A percentile compares a stretch with the other conserved stretches of the same genome.
phyloP scores from a whole-genome alignment of 2,329 filamentous ascomycete species.

The Aspergillus sp. region DNA sequence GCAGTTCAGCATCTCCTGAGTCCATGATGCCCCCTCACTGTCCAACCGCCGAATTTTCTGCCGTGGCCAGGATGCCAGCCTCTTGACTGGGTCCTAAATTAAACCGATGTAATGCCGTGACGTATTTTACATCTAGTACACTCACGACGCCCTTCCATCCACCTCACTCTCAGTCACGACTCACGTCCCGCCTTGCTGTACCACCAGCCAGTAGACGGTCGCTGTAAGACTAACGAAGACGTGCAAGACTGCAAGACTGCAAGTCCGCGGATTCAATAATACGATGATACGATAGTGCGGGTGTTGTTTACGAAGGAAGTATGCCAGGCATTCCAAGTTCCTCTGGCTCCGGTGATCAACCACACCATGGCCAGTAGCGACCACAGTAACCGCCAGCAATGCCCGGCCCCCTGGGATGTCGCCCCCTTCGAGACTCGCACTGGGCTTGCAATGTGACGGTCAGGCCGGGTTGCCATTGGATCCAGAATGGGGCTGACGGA shows the following conservation, averaged over 20 bases:
- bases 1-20: background rate
- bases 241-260: no score
- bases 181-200: background rate
- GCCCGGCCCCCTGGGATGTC: slow-evolving; percentile 20
- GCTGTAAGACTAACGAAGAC: no score
- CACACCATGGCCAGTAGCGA: slow-evolving; percentile 24
- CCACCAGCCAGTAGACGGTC: background rate
- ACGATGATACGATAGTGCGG: background rate
- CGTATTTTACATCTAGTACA: background rate
- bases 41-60: slow-evolving; percentile 15
- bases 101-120: background rate
- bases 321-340: slow-evolving; percentile 4
- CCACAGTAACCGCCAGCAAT: slow-evolving; percentile 16
- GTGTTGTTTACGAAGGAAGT: background rate
- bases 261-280: background rate
- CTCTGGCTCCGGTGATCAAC: slow-evolving; percentile 27
- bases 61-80: slow-evolving; percentile 1
- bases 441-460: slow-evolving; percentile 33
- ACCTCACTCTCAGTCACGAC: background rate
- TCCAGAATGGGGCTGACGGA: slow-evolving; percentile 34
- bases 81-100: background rate
- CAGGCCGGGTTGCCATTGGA: slow-evolving; percentile 35
- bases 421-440: slow-evolving; percentile 15
- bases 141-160: background rate
- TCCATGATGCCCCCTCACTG: background rate